Conservation (phyloP, 83 land plant genomes). For the Diphasiastrum complanatum region DNA sequence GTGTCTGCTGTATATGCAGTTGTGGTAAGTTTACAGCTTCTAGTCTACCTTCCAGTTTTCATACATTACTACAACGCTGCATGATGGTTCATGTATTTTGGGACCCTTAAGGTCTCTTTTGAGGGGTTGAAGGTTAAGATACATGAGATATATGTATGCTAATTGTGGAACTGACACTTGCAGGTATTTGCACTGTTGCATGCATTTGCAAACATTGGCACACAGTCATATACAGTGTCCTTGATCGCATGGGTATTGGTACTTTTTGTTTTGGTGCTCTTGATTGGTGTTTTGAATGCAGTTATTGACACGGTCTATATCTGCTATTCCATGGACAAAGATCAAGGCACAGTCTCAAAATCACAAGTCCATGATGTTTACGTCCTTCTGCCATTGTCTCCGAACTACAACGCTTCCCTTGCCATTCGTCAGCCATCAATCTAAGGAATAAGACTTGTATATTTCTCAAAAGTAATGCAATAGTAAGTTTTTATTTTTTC, state of each 20-base stretch:
- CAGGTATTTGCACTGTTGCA: slow-evolving; percentile 82
- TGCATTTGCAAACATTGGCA: slow-evolving; percentile 38
- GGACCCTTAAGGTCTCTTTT: too few relatives aligned
- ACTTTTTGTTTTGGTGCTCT: slow-evolving; percentile 48
- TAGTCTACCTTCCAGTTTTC: neutral
- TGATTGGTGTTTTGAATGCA: slow-evolving; percentile 64
- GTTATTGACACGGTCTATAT: slow-evolving; percentile 81
- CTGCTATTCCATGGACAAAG: slow-evolving; percentile 92
- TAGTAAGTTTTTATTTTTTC: neutral
- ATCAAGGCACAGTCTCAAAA: slow-evolving; percentile 66
- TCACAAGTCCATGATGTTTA: slow-evolving; percentile 70
- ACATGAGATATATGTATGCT: too few relatives aligned
- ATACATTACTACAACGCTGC: too few relatives aligned
- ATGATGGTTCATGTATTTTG: too few relatives aligned
- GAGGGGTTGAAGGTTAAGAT: too few relatives aligned
- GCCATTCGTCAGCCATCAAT: slow-evolving; percentile 18
- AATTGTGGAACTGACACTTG: too few relatives aligned
- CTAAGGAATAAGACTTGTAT: neutral
- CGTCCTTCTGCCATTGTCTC: slow-evolving; percentile 56
- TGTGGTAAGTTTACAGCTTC: slow-evolving; percentile 42
- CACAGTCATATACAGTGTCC: slow-evolving; percentile 40
- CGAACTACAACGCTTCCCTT: slow-evolving; percentile 34
- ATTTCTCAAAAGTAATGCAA: neutral
- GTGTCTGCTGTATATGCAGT: slow-evolving; percentile 71
- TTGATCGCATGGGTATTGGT: slow-evolving; percentile 57